Conservation (phyloP, 352 stramenopile genomes). For the Thalassiosira delicatula region DNA sequence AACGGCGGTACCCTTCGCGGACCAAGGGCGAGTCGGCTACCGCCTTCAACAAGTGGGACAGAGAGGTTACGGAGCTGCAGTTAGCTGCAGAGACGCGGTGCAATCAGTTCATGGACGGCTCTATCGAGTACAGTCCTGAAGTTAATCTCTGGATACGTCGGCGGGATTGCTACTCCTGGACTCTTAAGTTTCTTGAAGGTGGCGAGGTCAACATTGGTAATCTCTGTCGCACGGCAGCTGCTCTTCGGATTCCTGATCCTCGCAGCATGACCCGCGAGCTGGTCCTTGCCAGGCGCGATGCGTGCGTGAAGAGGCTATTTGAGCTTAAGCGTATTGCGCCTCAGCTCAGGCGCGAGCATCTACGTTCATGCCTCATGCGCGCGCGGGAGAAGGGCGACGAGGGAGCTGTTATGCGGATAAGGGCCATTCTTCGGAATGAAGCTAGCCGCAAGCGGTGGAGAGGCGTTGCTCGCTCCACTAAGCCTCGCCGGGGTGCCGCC, state of each 20-base stretch:
- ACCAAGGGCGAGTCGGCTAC: neutral
- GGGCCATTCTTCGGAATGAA: neutral
- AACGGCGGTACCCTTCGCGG: neutral
- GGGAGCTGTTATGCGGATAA: neutral
- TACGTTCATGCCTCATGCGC: no score
- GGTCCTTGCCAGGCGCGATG: no score
- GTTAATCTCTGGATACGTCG: neutral
- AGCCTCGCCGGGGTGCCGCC: neutral
- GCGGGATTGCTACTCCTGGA: neutral
- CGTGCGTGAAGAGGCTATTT: no score
- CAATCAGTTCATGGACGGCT: neutral
- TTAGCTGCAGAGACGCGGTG: neutral
- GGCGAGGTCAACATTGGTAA: neutral
- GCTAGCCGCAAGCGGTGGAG: neutral
- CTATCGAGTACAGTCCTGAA: neutral
- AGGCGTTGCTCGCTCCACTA: neutral
- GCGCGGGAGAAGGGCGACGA: neutral
- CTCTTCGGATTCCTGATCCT: neutral
- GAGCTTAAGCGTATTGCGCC: no score
- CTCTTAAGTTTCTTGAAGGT: neutral
- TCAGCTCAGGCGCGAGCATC: no score
- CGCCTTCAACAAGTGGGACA: neutral
- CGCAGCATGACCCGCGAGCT: neutral
- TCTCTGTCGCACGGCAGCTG: neutral
- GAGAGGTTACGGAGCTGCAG: neutral